Base-by-base conservation (phyloP, 257 asterid genomes). In the Scutellaria baicalensis region DNA sequence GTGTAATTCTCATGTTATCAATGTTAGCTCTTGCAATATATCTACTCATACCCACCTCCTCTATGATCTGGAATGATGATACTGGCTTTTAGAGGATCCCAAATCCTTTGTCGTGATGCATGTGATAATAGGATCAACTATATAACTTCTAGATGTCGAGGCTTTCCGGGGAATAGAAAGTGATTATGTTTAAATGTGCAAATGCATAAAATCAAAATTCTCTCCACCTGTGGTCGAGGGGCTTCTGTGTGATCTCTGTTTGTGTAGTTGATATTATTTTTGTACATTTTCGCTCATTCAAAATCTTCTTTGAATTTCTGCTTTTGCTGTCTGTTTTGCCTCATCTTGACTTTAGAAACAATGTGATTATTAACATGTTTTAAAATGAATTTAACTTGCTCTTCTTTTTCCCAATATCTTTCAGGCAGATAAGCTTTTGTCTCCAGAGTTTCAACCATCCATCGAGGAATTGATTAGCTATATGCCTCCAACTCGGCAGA, bases 391-490 rank as follows among this genome's bases (percentile, higher is more conserved):
- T 36, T 11, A 11, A 70, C 65, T 70, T 44, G 44, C 64, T 43
- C 27, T 52, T 47, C 43, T 20, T 20, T 14, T 36, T 54, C n/a
- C 69, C 47, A 10, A 50, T 69, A 48, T 62, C 56, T 81, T 66
- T 36, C 89, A 88, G 95, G 95, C 95, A 5, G 92, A 88, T 77
- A 88, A 88, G 69, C 92, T 88, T 60, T 69, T 88, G 75, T 88
- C 95, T 59, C 92, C 91, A 21, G 95, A 88, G 77, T 88, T 88
- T 75, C 95, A 85, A 77, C 95, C 92, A 52, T 88, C 95, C 7
- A 61, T 88, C 43, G 89, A 88, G 86, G 89, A 85, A 70, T 74
- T 88, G 54, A 85, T 88, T 72, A 44, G 73, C 52, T 88, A 83
- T 73, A 66, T 78, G 64, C 79, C 92, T 18, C 39, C 79, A 67